Conservation (phyloP, 371 early-diverging fungal genomes). For the Mucor lusitanicus region DNA sequence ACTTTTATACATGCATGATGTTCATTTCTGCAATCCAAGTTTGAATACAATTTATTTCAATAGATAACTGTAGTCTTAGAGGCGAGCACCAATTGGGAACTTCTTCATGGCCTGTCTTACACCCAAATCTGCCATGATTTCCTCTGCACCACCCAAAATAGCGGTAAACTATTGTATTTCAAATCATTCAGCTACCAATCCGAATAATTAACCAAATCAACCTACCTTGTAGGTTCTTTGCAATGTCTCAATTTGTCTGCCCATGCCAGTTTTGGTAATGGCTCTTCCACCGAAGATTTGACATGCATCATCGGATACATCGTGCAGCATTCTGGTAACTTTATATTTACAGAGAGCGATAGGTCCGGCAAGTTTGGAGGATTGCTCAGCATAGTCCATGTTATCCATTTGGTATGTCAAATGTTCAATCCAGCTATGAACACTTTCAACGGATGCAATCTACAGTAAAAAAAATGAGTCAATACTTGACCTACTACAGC, state of each 20-base stretch:
- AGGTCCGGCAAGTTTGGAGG: constrained; percentile 81
- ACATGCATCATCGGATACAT: constrained; percentile 85
- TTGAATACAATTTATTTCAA: not conserved
- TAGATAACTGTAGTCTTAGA: not conserved
- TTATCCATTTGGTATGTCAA: constrained; percentile 66
- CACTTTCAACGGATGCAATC: constrained; percentile 72
- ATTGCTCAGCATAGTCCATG: constrained; percentile 69
- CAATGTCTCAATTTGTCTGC: constrained; percentile 84
- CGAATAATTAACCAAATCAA: too few relatives aligned
- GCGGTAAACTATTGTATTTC: constrained; percentile 33
- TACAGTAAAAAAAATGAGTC: constrained; percentile 55
- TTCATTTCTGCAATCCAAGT: too few relatives aligned
- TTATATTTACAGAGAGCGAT: constrained; percentile 89
- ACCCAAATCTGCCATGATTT: constrained; percentile 80
- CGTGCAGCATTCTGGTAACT: constrained; percentile 85
- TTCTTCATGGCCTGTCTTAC: constrained; percentile 76
- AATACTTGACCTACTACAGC: constrained; percentile 72
- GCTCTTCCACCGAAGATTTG: constrained; percentile 92
- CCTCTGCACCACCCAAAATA: constrained; percentile 56
- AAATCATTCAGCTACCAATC: too few relatives aligned
- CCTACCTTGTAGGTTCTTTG: constrained; percentile 74
- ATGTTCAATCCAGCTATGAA: constrained; percentile 84
- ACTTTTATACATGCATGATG: too few relatives aligned
- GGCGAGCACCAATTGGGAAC: not conserved
- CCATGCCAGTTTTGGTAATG: constrained; percentile 79